Base-by-base conservation (phyloP, 2,329 filamentous ascomycete genomes). In the Trichoderma atrobrunneum region DNA sequence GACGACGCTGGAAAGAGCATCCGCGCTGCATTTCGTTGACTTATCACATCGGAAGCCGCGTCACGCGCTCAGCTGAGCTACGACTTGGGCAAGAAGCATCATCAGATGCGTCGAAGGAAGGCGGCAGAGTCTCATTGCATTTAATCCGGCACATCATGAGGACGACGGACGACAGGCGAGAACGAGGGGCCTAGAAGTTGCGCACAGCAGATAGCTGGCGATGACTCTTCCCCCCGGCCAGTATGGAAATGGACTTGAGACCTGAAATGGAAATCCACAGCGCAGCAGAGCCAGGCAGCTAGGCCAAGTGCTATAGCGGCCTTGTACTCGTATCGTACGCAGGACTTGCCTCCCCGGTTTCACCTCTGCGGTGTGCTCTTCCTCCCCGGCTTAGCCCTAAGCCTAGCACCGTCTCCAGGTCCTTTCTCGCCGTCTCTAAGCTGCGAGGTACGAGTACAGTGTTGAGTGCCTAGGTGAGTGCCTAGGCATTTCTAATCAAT, bases 51-150 rank as follows among this genome's bases (percentile, higher is more conserved):
- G 16, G 39, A 30, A 24, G 39, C 56, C 32, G 57, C 57, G 57
- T 70, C 66, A 70, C 66, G 66, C 66, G 66, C 66, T 51, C 57
- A 51, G 66, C 51, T 67, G 63, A 30, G 56, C 28, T 51, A 59
- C 39, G n/a, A 70, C 66, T 30, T 24, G 39, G 28, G 21, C 28
- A 60, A 24, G 65, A 59, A 43, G 65, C 54, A 28, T 68, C 56
- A 39, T 48, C 65, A 68, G 65, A 68, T 43, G 26, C 66, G 16
- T 24, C 16, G 8, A 24, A 70, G 39, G 30, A 43, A 48, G 65
- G 26, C 16, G 48, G 57, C 24, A 61, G 66, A 69, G 66, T 69
- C 56, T 28, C 66, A 69, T 60, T 70, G 66, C 66, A 62, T 70
- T 34, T 51, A 11, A 32, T 60, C 56, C 57, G 26, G 39, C 57